A percentile compares a stretch with the other conserved stretches of the same genome.
Evolutionary conservation across 176 grass and related monocot genomes (phyloP).

Genomic region (Themeda triandra): DNA sequence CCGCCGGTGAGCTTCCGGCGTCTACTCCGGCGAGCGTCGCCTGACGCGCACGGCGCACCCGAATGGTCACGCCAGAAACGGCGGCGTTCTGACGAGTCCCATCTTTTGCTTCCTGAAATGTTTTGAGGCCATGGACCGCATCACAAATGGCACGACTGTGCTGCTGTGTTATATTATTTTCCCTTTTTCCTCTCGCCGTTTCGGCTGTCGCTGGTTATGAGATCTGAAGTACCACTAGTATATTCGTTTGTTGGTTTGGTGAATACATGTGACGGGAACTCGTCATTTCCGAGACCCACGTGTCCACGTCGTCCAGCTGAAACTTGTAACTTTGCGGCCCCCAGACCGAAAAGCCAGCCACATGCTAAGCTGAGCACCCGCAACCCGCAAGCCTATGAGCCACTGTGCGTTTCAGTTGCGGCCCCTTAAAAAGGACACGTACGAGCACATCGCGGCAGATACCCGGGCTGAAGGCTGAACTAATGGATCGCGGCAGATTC

Average conservation of each 20-base stretch:
- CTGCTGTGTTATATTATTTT: background rate
- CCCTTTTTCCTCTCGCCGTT: background rate
- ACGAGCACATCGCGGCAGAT: no score
- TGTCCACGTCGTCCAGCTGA: no score
- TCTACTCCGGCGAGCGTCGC: background rate
- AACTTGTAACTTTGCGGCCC: no score
- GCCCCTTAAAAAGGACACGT: no score
- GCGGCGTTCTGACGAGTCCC: background rate
- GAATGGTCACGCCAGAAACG: background rate
- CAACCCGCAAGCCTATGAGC: no score
- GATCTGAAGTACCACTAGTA: background rate
- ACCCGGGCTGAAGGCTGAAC: no score
- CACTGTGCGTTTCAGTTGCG: no score
- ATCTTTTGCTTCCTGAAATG: background rate
- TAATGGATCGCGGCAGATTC: background rate
- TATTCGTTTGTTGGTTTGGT: background rate
- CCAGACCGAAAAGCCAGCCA: no score
- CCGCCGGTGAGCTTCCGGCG: background rate
- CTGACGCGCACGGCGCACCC: conserved; percentile 8
- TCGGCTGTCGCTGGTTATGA: background rate
- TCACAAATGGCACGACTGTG: background rate
- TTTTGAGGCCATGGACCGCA: background rate
- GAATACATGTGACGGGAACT: background rate
- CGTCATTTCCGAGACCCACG: background rate
- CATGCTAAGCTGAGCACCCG: no score